phyloP scores from a whole-genome alignment of 805 yeast species.

The Wickerhamiella dianesei region DNA sequence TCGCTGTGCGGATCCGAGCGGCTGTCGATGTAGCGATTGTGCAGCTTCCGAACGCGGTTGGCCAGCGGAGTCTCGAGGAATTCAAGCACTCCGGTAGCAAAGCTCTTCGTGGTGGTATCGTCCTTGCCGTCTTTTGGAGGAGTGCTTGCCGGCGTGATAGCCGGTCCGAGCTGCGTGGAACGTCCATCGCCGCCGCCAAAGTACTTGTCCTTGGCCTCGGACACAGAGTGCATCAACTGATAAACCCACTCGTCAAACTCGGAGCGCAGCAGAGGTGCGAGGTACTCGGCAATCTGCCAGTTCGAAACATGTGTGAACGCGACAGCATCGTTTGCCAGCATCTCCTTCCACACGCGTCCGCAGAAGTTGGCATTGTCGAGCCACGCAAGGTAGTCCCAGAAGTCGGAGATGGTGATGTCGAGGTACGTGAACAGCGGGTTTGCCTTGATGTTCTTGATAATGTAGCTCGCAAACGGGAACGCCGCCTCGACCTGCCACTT shows the following conservation, averaged over 20 bases:
- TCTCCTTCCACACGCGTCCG: constrained; percentile 36
- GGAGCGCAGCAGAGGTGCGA: constrained; percentile 61
- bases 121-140: constrained; percentile 25
- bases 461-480: constrained; percentile 78
- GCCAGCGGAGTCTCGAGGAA: constrained; percentile 49
- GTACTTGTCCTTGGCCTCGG: constrained; percentile 28
- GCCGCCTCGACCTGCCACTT: constrained; percentile 75
- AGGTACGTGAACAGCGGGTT: constrained; percentile 72
- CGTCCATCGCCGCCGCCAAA: background rate
- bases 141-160: background rate
- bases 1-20: constrained; percentile 46
- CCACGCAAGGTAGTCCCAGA: constrained; percentile 93
- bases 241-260: constrained; percentile 85
- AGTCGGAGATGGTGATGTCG: constrained; percentile 57
- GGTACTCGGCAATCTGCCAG: constrained; percentile 68
- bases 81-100: constrained; percentile 27
- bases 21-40: constrained; percentile 55
- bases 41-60: constrained; percentile 51
- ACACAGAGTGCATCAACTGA: constrained; percentile 57
- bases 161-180: constrained; percentile 2
- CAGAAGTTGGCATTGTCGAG: constrained; percentile 84
- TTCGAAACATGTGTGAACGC: constrained; percentile 34
- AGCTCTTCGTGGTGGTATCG: constrained; percentile 8
- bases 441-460: constrained; percentile 61
- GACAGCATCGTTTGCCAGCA: constrained; percentile 18